Evolutionary conservation across 768 basidiomycete species (phyloP).

Genomic region (Tephrocybe rancida): DNA sequence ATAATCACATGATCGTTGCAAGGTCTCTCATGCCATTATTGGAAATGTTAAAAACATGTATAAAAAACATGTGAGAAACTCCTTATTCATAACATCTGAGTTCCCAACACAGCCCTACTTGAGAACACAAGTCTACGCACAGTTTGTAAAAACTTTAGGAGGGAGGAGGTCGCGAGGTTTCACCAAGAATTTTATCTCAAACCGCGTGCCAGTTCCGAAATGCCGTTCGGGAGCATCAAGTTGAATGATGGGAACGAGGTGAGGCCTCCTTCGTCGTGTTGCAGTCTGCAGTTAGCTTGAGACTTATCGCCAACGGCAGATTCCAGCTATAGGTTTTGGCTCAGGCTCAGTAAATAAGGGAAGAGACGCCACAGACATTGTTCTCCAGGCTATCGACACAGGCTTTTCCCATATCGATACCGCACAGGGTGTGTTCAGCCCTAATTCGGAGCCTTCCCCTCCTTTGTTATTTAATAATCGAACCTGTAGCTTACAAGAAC

Average conservation of each 20-base stretch:
- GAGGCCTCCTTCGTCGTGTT: not conserved
- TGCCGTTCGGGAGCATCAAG: slow-evolving; percentile 13
- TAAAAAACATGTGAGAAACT: too few species aligned
- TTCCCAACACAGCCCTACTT: too few species aligned
- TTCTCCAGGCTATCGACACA: slow-evolving; percentile 16
- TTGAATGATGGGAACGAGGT: slow-evolving; percentile 20
- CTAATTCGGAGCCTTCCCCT: not conserved
- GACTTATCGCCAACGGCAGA: not conserved
- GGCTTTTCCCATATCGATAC: slow-evolving; percentile 23
- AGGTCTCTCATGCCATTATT: too few species aligned
- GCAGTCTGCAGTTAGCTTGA: not conserved
- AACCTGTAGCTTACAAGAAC: slow-evolving; percentile 39
- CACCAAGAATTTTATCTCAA: too few species aligned
- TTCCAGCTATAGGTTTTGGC: slow-evolving; percentile 18
- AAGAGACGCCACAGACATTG: slow-evolving; percentile 10
- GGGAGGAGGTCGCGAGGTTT: too few species aligned
- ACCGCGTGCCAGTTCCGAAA: too few species aligned
- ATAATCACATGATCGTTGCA: too few species aligned
- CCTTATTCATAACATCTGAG: too few species aligned
- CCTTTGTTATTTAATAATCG: slow-evolving; percentile 7
- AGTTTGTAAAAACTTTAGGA: too few species aligned
- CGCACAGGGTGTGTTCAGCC: slow-evolving; percentile 17
- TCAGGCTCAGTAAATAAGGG: slow-evolving; percentile 11
- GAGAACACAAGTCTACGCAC: too few species aligned
- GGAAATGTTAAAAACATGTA: too few species aligned